Evolutionary conservation across 169 alveolate species (phyloP).

Genomic region (Cyclospora cayetanensis): DNA sequence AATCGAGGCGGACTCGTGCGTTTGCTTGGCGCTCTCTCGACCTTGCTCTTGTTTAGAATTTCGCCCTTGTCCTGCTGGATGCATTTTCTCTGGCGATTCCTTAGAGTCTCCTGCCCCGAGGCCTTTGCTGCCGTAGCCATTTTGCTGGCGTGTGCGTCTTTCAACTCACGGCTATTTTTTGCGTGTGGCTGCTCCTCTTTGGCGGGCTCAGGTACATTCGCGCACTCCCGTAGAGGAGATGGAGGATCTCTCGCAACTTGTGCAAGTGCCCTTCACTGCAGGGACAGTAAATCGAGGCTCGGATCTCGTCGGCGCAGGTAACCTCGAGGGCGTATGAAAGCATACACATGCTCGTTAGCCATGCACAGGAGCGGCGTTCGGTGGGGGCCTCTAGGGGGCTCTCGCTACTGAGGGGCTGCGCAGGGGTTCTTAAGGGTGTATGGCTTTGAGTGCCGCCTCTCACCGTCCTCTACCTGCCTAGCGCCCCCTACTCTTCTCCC

Average conservation of each 20-base stretch:
- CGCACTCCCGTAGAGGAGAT: constrained; percentile 97
- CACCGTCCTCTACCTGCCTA: too few species aligned
- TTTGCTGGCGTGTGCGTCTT: background rate
- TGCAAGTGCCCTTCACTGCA: constrained; percentile 97
- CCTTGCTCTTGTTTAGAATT: too few species aligned
- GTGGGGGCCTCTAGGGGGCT: too few species aligned
- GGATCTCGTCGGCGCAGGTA: constrained; percentile 93
- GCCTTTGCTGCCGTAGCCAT: background rate
- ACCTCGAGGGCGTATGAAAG: background rate
- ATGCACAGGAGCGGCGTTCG: too few species aligned
- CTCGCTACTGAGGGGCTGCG: background rate
- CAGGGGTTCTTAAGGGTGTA: background rate
- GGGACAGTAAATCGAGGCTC: constrained; percentile 99
- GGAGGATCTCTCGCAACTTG: constrained; percentile 96
- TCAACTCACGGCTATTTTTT: background rate
- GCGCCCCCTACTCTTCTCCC: too few species aligned
- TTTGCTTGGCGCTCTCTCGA: too few species aligned
- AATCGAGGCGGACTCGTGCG: constrained; percentile 96
- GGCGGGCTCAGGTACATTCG: constrained; percentile 93
- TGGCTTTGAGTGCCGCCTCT: too few species aligned
- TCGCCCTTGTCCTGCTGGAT: background rate
- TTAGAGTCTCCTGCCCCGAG: background rate
- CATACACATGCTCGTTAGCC: background rate
- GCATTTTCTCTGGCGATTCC: background rate
- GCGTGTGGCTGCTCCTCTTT: too few species aligned